A percentile compares a stretch with the other conserved stretches of the same genome.
These are phyloP conservation scores for Candida sphagnicola DNA, from an alignment of 805 yeast genomes.

Conservation along the genomic window DNA sequence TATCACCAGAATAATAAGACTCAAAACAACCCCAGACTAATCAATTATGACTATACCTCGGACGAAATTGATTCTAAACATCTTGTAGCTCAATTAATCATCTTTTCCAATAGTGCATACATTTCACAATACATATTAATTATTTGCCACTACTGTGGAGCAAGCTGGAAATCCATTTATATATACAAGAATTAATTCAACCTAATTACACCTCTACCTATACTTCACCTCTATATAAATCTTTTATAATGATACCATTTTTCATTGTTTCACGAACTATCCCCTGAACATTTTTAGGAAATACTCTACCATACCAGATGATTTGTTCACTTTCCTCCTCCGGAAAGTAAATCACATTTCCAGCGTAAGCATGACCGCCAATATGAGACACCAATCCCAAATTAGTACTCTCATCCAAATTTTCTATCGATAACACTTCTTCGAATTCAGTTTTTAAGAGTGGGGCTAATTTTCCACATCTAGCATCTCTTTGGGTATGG, in stretches of 20 bases:
- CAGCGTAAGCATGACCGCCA: slow-evolving; percentile 88
- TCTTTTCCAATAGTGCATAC: too few species aligned
- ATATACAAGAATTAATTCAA: neutral
- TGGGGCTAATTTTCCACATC: slow-evolving; percentile 72
- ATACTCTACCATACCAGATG: slow-evolving; percentile 77
- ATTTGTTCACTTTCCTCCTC: slow-evolving; percentile 30
- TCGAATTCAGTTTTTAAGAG: slow-evolving; percentile 48
- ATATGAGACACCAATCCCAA: slow-evolving; percentile 68
- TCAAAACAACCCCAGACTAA: too few species aligned
- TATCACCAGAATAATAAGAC: too few species aligned
- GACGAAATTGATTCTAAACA: too few species aligned
- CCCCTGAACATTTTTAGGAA: slow-evolving; percentile 63
- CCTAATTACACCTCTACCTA: neutral
- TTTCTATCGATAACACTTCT: slow-evolving; percentile 31
- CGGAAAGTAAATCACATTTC: slow-evolving; percentile 61
- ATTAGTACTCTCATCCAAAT: slow-evolving; percentile 21
- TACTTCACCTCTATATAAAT: slow-evolving; percentile 50
- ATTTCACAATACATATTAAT: too few species aligned
- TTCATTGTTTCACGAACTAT: slow-evolving; percentile 53
- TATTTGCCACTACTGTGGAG: too few species aligned
- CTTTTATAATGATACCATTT: slow-evolving; percentile 47
- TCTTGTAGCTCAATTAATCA: too few species aligned
- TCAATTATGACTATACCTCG: too few species aligned
- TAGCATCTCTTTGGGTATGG: slow-evolving; percentile 54
- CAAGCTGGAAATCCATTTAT: too few species aligned